Percentiles rank a stretch among this genome's conserved stretches.
Evolutionary conservation across 2,329 filamentous ascomycete genomes (phyloP).

Genomic region (Alternaria triticina): DNA sequence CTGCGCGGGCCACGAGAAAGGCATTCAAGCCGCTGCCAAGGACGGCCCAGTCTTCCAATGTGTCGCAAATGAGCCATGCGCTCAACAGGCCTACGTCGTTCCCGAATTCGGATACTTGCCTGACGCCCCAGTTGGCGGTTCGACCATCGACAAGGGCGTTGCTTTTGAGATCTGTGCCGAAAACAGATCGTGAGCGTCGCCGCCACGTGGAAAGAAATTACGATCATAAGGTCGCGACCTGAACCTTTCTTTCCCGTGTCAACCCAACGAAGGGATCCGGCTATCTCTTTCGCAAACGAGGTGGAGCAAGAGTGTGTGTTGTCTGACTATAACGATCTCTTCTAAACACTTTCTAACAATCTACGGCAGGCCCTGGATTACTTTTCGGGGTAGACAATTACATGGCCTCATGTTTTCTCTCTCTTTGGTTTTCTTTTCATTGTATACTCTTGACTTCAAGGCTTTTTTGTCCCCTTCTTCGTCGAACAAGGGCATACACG

Average conservation of each 20-base stretch:
- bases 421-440: neutral
- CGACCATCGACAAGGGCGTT: slow-evolving; percentile 12
- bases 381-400: neutral
- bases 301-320: neutral
- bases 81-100: slow-evolving; percentile 13
- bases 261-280: neutral
- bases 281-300: neutral
- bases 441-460: neutral
- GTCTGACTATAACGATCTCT: neutral
- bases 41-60: slow-evolving; percentile 11
- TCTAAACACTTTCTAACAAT: neutral
- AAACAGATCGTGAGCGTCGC: neutral
- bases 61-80: slow-evolving; percentile 10
- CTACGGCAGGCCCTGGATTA: neutral
- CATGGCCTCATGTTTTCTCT: neutral
- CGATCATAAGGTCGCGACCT: neutral
- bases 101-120: slow-evolving; percentile 16
- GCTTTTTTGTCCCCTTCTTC: neutral
- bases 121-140: slow-evolving; percentile 17
- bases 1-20: slow-evolving; percentile 19
- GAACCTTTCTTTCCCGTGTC: neutral
- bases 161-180: slow-evolving; percentile 23
- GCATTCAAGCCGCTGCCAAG: slow-evolving; percentile 18
- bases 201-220: neutral
- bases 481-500: neutral